phyloP scores from a whole-genome alignment of 2,329 filamentous ascomycete genomes.

The Neospermospora avenae region DNA sequence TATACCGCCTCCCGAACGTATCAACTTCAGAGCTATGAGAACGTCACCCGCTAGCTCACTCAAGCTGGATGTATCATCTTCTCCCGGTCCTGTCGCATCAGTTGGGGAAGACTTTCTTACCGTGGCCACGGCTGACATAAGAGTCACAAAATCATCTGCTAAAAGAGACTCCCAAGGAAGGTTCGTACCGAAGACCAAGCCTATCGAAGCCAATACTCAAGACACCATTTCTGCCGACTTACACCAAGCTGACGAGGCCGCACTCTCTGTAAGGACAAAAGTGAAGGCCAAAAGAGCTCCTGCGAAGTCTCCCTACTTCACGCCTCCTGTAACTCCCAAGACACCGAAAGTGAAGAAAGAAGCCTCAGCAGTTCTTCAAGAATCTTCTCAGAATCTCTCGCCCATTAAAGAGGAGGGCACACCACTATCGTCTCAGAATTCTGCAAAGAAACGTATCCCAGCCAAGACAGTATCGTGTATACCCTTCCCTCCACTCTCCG shows the following conservation, averaged over 20 bases:
- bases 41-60: too few relatives aligned
- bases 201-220: background rate
- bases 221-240: background rate
- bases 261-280: background rate
- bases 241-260: background rate
- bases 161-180: constrained; percentile 16
- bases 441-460: constrained; percentile 22
- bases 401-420: constrained; percentile 5
- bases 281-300: constrained; percentile 25
- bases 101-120: background rate
- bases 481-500: constrained; percentile 65
- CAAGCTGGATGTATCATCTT: background rate
- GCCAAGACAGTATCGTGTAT: constrained; percentile 46
- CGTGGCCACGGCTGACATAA: background rate
- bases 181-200: constrained; percentile 9
- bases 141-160: background rate
- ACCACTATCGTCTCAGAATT: background rate
- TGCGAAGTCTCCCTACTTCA: constrained; percentile 35
- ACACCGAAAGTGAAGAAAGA: constrained; percentile 1
- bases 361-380: background rate
- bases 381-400: background rate
- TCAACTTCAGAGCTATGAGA: background rate
- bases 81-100: background rate
- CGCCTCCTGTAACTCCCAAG: constrained; percentile 13
- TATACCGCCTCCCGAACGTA: constrained; percentile 1